Conservation (phyloP, 2,329 filamentous ascomycete genomes). For the Scedosporium aurantiacum region DNA sequence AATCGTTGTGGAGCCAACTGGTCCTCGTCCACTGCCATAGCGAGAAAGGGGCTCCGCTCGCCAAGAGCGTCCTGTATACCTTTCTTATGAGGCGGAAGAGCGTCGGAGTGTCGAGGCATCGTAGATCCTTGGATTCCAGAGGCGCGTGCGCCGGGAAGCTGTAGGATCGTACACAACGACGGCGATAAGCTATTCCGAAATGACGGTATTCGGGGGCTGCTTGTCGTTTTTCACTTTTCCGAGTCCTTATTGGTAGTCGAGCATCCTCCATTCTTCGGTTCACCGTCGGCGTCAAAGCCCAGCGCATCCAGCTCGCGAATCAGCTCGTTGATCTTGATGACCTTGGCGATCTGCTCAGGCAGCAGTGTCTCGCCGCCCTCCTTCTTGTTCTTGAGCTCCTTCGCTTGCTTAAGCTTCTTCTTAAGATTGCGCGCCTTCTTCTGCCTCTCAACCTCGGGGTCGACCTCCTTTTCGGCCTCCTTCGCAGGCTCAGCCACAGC, state of each 20-base stretch:
- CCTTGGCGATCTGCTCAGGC: conserved; percentile 93
- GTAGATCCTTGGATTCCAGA: not conserved
- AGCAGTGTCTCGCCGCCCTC: conserved; percentile 72
- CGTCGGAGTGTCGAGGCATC: not conserved
- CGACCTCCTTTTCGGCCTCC: conserved; percentile 33
- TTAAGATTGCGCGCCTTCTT: conserved; percentile 86
- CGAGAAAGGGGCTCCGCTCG: not conserved
- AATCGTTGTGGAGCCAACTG: not conserved
- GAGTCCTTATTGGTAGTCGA: not conserved
- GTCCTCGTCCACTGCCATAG: not conserved
- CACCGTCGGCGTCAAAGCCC: conserved; percentile 72
- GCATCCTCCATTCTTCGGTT: conserved; percentile 29
- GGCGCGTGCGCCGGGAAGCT: not conserved
- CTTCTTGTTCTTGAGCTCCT: conserved; percentile 83
- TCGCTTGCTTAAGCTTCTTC: conserved; percentile 92
- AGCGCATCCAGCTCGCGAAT: conserved; percentile 77
- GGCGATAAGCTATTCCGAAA: not conserved
- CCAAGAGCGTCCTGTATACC: not conserved
- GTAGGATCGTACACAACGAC: not conserved
- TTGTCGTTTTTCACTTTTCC: not conserved
- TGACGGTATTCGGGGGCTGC: not conserved
- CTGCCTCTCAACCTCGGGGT: conserved; percentile 69
- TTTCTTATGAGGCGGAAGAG: not conserved
- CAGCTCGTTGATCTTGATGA: conserved; percentile 93
- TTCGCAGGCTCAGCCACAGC: conserved; percentile 50